These are phyloP conservation scores for Ramalina peruviana DNA, from an alignment of 495 filamentous ascomycete species.

Conservation along the genomic window DNA sequence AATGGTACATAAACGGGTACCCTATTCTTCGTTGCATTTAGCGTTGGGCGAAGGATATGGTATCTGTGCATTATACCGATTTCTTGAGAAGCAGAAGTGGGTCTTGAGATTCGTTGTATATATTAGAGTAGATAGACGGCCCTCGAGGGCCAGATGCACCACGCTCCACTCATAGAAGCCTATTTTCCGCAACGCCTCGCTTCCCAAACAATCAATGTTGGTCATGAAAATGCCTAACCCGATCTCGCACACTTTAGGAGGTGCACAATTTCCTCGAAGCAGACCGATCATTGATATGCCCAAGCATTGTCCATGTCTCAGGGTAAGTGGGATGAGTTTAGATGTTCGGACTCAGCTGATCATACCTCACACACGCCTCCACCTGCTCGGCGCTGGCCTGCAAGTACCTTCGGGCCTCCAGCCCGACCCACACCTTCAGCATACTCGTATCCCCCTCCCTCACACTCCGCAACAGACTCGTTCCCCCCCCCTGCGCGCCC, in stretches of 20 bases:
- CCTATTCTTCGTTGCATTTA: too few relatives aligned
- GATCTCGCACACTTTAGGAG: too few relatives aligned
- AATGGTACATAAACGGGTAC: too few relatives aligned
- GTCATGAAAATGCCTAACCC: too few relatives aligned
- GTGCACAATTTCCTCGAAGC: too few relatives aligned
- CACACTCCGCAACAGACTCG: slow-evolving; percentile 38
- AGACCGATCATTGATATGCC: too few relatives aligned
- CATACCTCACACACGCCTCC: slow-evolving; percentile 72
- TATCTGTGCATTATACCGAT: too few relatives aligned
- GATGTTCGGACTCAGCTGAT: slow-evolving; percentile 68
- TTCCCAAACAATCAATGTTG: not conserved
- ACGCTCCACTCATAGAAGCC: not conserved
- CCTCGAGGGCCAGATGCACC: not conserved
- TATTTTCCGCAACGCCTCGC: not conserved
- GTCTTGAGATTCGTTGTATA: too few relatives aligned
- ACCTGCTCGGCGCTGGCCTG: slow-evolving; percentile 75
- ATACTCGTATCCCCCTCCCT: slow-evolving; percentile 73
- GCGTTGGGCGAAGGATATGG: too few relatives aligned
- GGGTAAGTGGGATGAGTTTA: slow-evolving; percentile 16
- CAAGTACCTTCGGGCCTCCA: slow-evolving; percentile 78
- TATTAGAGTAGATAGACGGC: not conserved
- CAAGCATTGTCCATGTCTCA: too few relatives aligned
- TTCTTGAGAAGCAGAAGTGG: too few relatives aligned
- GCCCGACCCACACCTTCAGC: slow-evolving; percentile 83
- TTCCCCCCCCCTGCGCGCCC: slow-evolving; percentile 60